phyloP scores from a whole-genome alignment of 768 basidiomycete genomes.

The Suillus weaverae region DNA sequence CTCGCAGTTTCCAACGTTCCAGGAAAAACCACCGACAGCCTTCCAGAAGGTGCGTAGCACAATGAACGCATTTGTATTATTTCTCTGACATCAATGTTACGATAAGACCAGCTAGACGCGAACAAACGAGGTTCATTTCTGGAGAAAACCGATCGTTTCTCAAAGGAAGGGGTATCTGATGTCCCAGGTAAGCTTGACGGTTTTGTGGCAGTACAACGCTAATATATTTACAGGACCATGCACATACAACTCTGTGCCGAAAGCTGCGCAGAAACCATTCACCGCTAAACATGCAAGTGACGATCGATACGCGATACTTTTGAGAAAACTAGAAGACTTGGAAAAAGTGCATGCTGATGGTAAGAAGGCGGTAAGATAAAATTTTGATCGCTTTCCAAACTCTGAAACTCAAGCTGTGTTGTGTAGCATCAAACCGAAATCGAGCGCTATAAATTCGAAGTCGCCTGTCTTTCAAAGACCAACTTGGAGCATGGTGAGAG shows the following conservation, averaged over 20 bases:
- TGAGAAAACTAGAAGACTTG: constrained; percentile 64
- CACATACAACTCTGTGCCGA: constrained; percentile 27
- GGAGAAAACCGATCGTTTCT: constrained; percentile 56
- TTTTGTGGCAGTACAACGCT: neutral
- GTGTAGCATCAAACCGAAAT: constrained; percentile 58
- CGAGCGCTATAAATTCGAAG: constrained; percentile 60
- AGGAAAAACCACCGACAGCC: constrained; percentile 50
- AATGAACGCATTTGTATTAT: neutral
- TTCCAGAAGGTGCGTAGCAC: constrained; percentile 36
- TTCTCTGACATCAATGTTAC: constrained; percentile 33
- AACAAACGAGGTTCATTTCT: constrained; percentile 61
- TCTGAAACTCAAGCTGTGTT: neutral
- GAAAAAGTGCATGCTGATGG: constrained; percentile 62
- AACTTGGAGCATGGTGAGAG: constrained; percentile 52
- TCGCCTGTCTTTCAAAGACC: constrained; percentile 47
- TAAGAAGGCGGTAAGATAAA: constrained; percentile 57
- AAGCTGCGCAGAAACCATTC: constrained; percentile 28
- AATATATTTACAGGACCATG: constrained; percentile 34
- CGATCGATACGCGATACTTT: constrained; percentile 56
- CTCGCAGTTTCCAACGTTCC: constrained; percentile 45
- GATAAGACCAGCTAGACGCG: constrained; percentile 36
- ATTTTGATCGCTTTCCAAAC: neutral
- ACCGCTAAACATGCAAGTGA: constrained; percentile 21
- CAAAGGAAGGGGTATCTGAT: constrained; percentile 42
- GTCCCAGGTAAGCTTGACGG: constrained; percentile 38